These are phyloP conservation scores for Periconia digitata DNA, from an alignment of 2,329 filamentous ascomycete species.

Conservation along the genomic window DNA sequence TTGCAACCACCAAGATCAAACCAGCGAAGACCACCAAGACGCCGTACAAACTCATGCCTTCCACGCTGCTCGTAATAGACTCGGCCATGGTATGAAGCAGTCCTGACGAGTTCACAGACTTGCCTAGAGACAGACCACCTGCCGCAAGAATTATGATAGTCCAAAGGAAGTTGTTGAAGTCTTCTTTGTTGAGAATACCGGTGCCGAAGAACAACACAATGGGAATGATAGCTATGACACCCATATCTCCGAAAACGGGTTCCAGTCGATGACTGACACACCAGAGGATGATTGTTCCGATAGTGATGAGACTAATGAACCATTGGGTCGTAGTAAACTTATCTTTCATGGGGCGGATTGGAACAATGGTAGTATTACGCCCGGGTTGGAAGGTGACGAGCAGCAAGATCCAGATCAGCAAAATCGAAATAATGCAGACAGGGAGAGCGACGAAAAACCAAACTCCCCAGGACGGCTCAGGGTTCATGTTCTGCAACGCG, in stretches of 20 bases:
- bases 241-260: conserved; percentile 91
- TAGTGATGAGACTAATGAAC: conserved; percentile 84
- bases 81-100: conserved; percentile 85
- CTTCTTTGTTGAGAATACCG: conserved; percentile 94
- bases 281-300: conserved; percentile 87
- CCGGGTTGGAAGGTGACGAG: conserved; percentile 84
- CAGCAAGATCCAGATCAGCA: conserved; percentile 86
- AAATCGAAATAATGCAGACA: conserved; percentile 84
- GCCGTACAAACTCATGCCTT: conserved; percentile 79
- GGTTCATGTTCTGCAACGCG: conserved; percentile 92
- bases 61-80: conserved; percentile 71
- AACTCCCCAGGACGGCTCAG: conserved; percentile 85
- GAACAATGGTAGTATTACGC: conserved; percentile 82
- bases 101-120: conserved; percentile 90
- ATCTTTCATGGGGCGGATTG: conserved; percentile 88
- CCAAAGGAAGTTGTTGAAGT: conserved; percentile 99
- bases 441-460: conserved; percentile 98
- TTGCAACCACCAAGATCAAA: conserved; percentile 88
- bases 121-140: conserved; percentile 87
- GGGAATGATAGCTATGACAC: conserved; percentile 94
- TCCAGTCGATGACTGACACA: conserved; percentile 90
- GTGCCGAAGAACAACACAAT: conserved; percentile 96
- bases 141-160: conserved; percentile 98
- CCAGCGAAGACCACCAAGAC: conserved; percentile 82
- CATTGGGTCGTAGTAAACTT: conserved; percentile 85